These are phyloP conservation scores for Sporobolomyces phaffii DNA, from an alignment of 768 basidiomycete species.

Conservation along the genomic window DNA sequence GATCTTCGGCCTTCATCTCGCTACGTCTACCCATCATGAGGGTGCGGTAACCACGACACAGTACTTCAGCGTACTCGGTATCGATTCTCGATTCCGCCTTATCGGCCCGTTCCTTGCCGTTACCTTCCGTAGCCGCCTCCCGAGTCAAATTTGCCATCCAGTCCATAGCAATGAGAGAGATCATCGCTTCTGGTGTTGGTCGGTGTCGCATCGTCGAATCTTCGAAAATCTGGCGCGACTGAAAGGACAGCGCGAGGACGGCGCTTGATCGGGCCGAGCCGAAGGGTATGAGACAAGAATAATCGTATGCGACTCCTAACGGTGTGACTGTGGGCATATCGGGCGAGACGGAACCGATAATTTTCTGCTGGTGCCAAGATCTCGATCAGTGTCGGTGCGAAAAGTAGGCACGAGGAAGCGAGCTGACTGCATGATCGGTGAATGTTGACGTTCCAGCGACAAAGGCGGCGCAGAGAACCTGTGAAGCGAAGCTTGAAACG, in stretches of 20 bases:
- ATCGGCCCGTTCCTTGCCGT: background rate
- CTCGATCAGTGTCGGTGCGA: too few species aligned
- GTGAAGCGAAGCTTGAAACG: background rate
- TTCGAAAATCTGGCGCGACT: conserved; percentile 11
- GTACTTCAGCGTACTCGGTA: background rate
- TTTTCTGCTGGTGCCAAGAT: background rate
- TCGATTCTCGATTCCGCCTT: background rate
- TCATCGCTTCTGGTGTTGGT: conserved; percentile 6
- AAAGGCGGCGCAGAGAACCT: conserved; percentile 21
- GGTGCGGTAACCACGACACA: background rate
- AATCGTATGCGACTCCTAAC: background rate
- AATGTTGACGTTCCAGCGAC: background rate
- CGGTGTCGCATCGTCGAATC: conserved; percentile 15
- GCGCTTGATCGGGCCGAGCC: background rate
- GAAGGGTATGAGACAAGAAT: background rate
- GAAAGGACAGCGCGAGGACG: conserved; percentile 4
- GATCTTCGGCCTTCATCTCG: conserved; percentile 1
- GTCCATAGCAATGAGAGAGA: background rate
- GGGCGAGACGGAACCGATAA: background rate
- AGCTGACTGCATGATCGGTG: conserved; percentile 3
- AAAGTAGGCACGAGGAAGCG: too few species aligned
- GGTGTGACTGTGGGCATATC: background rate
- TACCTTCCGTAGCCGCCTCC: background rate
- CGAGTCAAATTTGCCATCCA: background rate
- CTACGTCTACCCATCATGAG: conserved; percentile 5